Base-by-base conservation (phyloP, 2,329 filamentous ascomycete genomes). In the Stemphylium beticola region DNA sequence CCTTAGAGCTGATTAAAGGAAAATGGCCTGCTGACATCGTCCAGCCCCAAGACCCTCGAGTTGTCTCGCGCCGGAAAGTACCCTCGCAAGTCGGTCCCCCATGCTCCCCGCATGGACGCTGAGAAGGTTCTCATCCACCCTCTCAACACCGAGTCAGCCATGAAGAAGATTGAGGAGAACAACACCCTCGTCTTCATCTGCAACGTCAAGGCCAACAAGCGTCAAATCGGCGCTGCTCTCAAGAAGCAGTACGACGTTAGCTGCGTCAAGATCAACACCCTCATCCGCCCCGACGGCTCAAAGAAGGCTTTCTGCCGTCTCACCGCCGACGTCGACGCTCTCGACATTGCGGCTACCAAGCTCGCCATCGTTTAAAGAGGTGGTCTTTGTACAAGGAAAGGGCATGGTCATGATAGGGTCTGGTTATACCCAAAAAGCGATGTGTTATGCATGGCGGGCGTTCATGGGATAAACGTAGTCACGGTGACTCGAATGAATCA, bases 161-260 rank as follows among this genome's bases (percentile, higher is more conserved):
- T 99, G 93, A 99, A 99, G 92, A 97, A 97, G 90, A 97, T 99
- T 74, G 95, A 99, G 87, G 95, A 99, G 90, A 93, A 99, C 88
- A 99, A 99, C 88, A 99, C 95, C 70, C 88, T 99, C 48, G 92
- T 96, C 78, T 97, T 97, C 87, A 96, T 96, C 73, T 92, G 96
- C 77, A 90, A 97, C 72, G 83, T 93, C 81, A 77, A 77, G 74
- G 88, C 93, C 81, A 99, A 99, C 89, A 99, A 99, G 91, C 88
- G 92, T 78, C 95, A 99, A 85, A 99, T 99, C 85, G 97, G 97
- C 87, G 85, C 87, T 75, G 91, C 93, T 64, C 85, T 99, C 71
- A 99, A 98, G 92, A 96, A 95, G 89, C 89, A 98, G 70, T 99
- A 99, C 82, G 95, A 98, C 80, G 95, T 99, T 69, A 93, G 97